Base-by-base conservation (phyloP, 1,284 basidiomycete species). In the Blastosporella zonata region DNA sequence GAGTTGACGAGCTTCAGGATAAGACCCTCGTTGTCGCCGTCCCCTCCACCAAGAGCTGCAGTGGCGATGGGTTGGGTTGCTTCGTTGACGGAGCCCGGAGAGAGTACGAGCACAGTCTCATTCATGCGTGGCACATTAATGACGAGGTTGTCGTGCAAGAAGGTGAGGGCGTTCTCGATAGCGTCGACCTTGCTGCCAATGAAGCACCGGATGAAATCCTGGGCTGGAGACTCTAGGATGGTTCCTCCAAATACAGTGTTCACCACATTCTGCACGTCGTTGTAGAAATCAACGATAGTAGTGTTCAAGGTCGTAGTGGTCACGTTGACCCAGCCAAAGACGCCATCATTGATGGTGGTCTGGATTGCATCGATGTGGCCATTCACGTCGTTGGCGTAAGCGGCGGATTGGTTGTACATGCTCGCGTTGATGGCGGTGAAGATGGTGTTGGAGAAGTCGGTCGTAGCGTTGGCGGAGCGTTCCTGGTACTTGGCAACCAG, bases 251-350 rank as follows among this genome's bases (percentile, higher is more conserved):
- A 94, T 1, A 93, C 78, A 2, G 72, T 72, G 44, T 76, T 73
- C 22, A 97, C 84, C 0, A 79, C 73, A 50, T 77, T 72, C 68
- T 91, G 84, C 33, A 91, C 69, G 50, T 90, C 89, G 44, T 69
- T 69, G 65, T 92, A 92, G 65, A 92, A 89, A 38, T 69, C 71
- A 62, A 79, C 82, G 58, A 93, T 72, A 4, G 91, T 88, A 54
- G 70, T 72, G 66, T 99, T 99, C 55, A 99, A 80, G 5, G 86
- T 86, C 3, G 81, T 81, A 0, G 93, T 95, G 1, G 95, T 97
- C n/a, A 75, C 79, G 61, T 97, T 93, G 43, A 98, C 84, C 95
- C 94, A 98, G 13, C 90, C 88, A 54, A 98, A 96, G 37, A 97
- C 67, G 13, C 90, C 87, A 29, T 89, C 69, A 66, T 98, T 93